A percentile compares a stretch with the other conserved stretches of the same genome.
phyloP scores from a whole-genome alignment of 345 rosid genomes.

The Eucalyptus caleyi region DNA sequence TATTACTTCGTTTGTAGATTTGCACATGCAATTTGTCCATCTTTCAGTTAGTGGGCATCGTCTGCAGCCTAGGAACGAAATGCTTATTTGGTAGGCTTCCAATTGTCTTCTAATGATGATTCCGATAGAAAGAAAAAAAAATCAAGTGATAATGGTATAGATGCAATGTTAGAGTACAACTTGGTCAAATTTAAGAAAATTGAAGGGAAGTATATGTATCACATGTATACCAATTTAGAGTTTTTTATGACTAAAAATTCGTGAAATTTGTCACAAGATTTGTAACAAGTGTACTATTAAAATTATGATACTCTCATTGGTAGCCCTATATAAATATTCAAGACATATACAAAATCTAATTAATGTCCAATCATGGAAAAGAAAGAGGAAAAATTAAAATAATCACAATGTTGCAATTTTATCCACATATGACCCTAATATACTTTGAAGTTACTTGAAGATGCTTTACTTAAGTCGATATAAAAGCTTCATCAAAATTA shows the following conservation, averaged over 20 bases:
- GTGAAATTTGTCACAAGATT: too few relatives aligned
- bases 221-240: fast-evolving
- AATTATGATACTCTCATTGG: too few relatives aligned
- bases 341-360: not conserved
- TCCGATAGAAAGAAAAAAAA: not conserved
- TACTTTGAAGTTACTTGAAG: too few relatives aligned
- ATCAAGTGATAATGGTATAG: not conserved
- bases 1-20: not conserved
- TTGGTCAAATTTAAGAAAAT: not conserved
- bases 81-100: not conserved
- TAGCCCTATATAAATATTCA: not conserved
- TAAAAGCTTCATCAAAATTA: not conserved
- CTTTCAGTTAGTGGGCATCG: not conserved
- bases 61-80: fast-evolving
- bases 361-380: not conserved
- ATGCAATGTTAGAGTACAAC: not conserved
- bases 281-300: too few relatives aligned
- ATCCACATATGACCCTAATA: too few relatives aligned
- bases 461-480: not conserved
- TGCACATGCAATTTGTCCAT: too few relatives aligned
- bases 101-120: not conserved
- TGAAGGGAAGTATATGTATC: fast-evolving
- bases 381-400: too few relatives aligned
- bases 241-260: too few relatives aligned
- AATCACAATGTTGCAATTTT: not conserved